phyloP scores from a whole-genome alignment of 495 filamentous ascomycete species.

The Talaromyces stipitatus region DNA sequence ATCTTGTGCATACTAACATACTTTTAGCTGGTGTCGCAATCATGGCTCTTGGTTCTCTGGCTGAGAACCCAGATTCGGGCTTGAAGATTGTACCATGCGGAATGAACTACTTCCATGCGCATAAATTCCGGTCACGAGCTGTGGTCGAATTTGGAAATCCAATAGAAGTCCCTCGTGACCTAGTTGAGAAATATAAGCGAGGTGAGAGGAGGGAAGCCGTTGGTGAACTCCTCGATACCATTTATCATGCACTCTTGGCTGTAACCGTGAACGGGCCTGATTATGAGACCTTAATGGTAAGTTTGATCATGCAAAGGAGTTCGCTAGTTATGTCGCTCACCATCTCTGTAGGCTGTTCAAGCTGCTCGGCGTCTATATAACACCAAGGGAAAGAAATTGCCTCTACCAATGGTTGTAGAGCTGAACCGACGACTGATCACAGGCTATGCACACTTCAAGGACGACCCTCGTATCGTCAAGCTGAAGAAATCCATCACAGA shows the following conservation, averaged over 20 bases:
- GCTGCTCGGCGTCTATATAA: slow-evolving; percentile 92
- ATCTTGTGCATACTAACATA: no score
- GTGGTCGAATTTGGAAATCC: slow-evolving; percentile 94
- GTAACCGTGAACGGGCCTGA: slow-evolving; percentile 93
- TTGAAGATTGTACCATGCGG: slow-evolving; percentile 98
- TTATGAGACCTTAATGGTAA: slow-evolving; percentile 93
- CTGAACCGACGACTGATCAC: slow-evolving; percentile 89
- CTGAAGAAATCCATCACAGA: slow-evolving; percentile 70
- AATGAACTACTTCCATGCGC: slow-evolving; percentile 99
- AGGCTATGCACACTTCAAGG: slow-evolving; percentile 88
- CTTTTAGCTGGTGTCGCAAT: slow-evolving; percentile 81
- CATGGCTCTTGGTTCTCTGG: slow-evolving; percentile 91
- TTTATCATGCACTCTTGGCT: slow-evolving; percentile 74
- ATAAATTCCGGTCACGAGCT: slow-evolving; percentile 95
- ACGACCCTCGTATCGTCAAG: slow-evolving; percentile 75
- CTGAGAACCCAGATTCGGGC: slow-evolving; percentile 82
- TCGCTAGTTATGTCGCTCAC: neutral
- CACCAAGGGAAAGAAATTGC: slow-evolving; percentile 85
- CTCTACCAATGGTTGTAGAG: slow-evolving; percentile 89
- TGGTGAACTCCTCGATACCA: slow-evolving; percentile 68
- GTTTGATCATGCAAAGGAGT: slow-evolving; percentile 4
- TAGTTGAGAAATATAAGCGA: slow-evolving; percentile 78
- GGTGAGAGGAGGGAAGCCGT: slow-evolving; percentile 82
- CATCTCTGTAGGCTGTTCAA: slow-evolving; percentile 61
- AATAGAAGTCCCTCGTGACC: slow-evolving; percentile 68